A percentile compares a stretch with the other conserved stretches of the same genome.
Conservation (phyloP, 768 basidiomycete genomes). For the Pulveroboletus ravenelii region DNA sequence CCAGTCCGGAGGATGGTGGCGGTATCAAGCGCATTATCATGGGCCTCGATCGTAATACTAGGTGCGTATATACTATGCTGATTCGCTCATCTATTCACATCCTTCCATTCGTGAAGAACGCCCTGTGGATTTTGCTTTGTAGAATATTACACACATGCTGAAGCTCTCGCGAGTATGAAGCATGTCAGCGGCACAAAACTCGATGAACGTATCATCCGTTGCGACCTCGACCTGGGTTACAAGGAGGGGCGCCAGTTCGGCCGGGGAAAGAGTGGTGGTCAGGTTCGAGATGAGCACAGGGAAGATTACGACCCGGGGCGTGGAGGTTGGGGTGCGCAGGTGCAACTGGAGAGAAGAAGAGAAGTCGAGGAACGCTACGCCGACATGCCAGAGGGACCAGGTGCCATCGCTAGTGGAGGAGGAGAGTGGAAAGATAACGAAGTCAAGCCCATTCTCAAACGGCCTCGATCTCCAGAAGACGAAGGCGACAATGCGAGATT, state of each 20-base stretch:
- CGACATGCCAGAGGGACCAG: conserved; percentile 74
- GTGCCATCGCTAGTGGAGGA: conserved; percentile 78
- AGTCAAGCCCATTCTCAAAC: conserved; percentile 48
- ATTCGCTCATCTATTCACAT: conserved; percentile 7
- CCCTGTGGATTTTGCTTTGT: conserved; percentile 96
- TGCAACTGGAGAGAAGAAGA: conserved; percentile 72
- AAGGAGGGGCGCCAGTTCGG: conserved; percentile 97
- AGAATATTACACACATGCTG: conserved; percentile 91
- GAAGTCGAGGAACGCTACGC: conserved; percentile 85
- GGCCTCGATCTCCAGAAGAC: conserved; percentile 74
- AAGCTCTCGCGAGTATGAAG: conserved; percentile 88
- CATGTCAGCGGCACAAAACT: conserved; percentile 98
- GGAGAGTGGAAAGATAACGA: conserved; percentile 80
- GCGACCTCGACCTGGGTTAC: conserved; percentile 96
- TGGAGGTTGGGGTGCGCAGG: conserved; percentile 91
- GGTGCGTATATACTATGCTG: conserved; percentile 41
- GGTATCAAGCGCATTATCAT: conserved; percentile 94
- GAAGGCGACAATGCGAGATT: conserved; percentile 56
- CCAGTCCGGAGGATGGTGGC: conserved; percentile 79
- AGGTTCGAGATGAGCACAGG: conserved; percentile 93
- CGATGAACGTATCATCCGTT: conserved; percentile 97
- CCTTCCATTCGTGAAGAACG: conserved; percentile 46
- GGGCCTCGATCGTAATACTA: conserved; percentile 87
- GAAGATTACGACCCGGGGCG: conserved; percentile 96
- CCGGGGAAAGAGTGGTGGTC: conserved; percentile 94